Base-by-base conservation (phyloP, 768 basidiomycete genomes). In the Pleurotus djamor region DNA sequence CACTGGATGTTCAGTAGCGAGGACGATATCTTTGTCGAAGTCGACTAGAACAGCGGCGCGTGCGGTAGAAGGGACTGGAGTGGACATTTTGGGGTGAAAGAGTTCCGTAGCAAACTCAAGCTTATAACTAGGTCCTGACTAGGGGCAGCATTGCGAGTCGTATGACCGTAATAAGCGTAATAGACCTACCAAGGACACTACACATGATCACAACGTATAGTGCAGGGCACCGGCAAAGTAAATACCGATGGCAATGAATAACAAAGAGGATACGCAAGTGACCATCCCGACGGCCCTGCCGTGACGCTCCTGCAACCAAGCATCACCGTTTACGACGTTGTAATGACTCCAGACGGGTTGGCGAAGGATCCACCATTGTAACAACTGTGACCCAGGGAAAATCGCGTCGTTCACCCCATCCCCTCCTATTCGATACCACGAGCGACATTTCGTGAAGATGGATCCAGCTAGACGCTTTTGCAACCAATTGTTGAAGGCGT, bases 1-100 rank as follows among this genome's bases (percentile, higher is more conserved):
- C 51, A 89, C 88, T 7, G 83, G 85, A 60, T 82, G 67, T 63
- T 85, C 78, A 38, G 68, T 60, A 52, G 67, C 70, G 21, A 80
- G 52, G 5, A 64, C 62, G 48, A 76, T 71, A 43, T 70, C 69
- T 54, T 71, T 57, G 34, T 64, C 65, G 49, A 69, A 66, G 12
- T 62, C 64, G 16, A 65, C 63, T 37, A 79, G 66, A 12, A 80
- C 67, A 1, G 77, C 78, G 1, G 78, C 76, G 34, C 66, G 69
- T 28, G 75, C 76, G 13, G 72, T 76, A 34, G 61, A 63, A 5
- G 77, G 78, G 47, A 79, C 72, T 10, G n/a, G 17, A 33, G 32
- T 56, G 21, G 54, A n/a, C 35, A 48, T 43, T 33, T 17, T 21
- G 45, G 14, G 28, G 48, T 43, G 13, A 17, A 43, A 3, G 38